These are phyloP conservation scores for Ajuga chamaepitys DNA, from an alignment of 257 asterid genomes.

Conservation along the genomic window DNA sequence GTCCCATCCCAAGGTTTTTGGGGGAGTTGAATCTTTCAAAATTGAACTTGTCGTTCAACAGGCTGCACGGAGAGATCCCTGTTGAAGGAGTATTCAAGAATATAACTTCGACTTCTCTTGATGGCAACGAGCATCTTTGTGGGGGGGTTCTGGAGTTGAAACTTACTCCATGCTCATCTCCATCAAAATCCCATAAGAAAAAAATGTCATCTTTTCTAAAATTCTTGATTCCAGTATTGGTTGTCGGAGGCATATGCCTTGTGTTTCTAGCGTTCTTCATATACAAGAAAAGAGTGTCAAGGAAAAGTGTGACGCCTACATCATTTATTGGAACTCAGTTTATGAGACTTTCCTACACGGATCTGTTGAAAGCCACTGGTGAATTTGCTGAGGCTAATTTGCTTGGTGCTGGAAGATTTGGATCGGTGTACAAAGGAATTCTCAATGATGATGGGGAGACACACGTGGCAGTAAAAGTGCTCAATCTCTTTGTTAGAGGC, in stretches of 20 bases:
- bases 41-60: conserved; percentile 21
- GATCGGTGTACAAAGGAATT: conserved; percentile 26
- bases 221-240: conserved; percentile 1
- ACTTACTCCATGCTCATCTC: conserved; percentile 1
- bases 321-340: neutral
- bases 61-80: conserved; percentile 14
- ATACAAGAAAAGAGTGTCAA: neutral
- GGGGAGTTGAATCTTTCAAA: neutral
- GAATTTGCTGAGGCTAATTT: neutral
- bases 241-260: neutral
- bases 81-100: neutral
- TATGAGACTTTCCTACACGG: neutral
- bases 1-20: conserved; percentile 15
- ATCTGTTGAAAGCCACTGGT: neutral
- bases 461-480: conserved; percentile 15
- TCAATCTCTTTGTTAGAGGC: conserved; percentile 16
- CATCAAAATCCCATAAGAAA: neutral
- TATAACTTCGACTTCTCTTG: neutral
- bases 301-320: neutral
- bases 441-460: neutral
- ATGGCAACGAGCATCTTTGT: conserved; percentile 9
- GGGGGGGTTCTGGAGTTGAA: conserved; percentile 7
- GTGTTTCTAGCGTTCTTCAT: neutral
- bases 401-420: conserved; percentile 17
- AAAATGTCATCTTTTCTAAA: neutral